Conservation (phyloP, 1,139 yeast species). For the Candida neerlandica region DNA sequence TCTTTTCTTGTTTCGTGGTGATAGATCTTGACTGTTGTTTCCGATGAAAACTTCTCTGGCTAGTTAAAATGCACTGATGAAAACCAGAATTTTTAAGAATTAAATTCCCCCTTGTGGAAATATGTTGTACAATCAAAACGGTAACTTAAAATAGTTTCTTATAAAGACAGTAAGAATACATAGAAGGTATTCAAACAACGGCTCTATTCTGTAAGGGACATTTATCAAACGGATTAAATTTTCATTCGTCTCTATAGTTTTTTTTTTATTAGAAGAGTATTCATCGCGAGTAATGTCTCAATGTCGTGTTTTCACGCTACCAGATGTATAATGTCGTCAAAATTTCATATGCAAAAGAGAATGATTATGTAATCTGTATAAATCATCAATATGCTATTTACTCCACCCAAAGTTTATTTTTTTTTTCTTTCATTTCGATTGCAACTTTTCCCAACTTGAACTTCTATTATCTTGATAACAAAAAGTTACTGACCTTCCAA, state of each 20-base stretch:
- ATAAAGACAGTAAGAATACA: not conserved
- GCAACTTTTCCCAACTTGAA: not conserved
- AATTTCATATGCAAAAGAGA: slow-evolving; percentile 1
- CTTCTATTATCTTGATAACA: not conserved
- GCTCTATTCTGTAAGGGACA: not conserved
- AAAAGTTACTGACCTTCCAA: not conserved
- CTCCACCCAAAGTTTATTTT: not conserved
- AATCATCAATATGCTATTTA: not conserved
- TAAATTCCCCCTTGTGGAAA: not conserved
- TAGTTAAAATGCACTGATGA: not conserved
- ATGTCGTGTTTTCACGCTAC: not conserved
- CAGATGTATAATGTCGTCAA: not conserved
- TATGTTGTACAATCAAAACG: slow-evolving; percentile 1
- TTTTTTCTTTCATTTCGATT: not conserved
- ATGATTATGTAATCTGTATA: not conserved
- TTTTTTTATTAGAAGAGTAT: not conserved
- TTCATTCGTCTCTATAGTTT: not conserved
- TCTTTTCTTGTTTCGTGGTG: not conserved
- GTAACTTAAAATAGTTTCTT: not conserved
- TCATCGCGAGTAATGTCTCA: not conserved
- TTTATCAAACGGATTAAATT: not conserved
- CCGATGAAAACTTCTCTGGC: not conserved
- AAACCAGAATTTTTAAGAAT: not conserved
- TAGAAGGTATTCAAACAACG: not conserved
- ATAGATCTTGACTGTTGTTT: not conserved